Evolutionary conservation across 2,329 filamentous ascomycete genomes (phyloP), one percentile per base, ranked within the genome.

Genomic region (Nectriaceae sp.): DNA sequence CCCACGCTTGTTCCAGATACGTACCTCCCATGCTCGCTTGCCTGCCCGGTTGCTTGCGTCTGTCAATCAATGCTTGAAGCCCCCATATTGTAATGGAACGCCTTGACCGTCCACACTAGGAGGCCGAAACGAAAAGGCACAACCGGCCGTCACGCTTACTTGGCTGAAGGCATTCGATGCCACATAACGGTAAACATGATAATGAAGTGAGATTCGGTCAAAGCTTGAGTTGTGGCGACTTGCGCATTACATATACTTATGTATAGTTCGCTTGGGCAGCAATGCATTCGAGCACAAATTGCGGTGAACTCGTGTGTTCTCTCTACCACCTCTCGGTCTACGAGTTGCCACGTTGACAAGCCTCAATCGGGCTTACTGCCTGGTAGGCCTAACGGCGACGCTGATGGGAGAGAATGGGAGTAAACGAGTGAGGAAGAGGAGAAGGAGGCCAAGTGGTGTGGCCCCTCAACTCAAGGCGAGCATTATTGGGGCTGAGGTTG

Each of bases 341-440:
- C 16, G 37, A 21, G 5, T 21, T 21, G 37, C 37, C 37, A 39
- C 37, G 37, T 39, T 21, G 37, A 21, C 37, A 39, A 39, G 37
- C 37, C 33, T 36, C 33, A 36, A 6, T 36, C 26, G 13, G 24
- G 24, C 24, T 29, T 29, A 6, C 13, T 24, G 38, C 46, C 40
- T 46, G 38, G 42, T 46, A 53, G 52, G 42, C 48, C 49, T 55
- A 40, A 43, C 49, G 46, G 44, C 47, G 47, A 53, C n/a, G 24
- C 13, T 29, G 24, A 6, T 29, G n/a, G n/a, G n/a, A n/a, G n/a
- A n/a, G n/a, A n/a, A n/a, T n/a, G n/a, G n/a, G n/a, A n/a, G n/a
- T n/a, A n/a, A n/a, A 29, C 24, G 6, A 29, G 13, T 29, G 24
- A 29, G 24, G 24, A 13, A 6, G 13, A 29, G 24, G 6, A 6